Evolutionary conservation across 225 moss, liverwort and hornwort genomes (phyloP).

Genomic region (Rhytidiadelphus loreus): DNA sequence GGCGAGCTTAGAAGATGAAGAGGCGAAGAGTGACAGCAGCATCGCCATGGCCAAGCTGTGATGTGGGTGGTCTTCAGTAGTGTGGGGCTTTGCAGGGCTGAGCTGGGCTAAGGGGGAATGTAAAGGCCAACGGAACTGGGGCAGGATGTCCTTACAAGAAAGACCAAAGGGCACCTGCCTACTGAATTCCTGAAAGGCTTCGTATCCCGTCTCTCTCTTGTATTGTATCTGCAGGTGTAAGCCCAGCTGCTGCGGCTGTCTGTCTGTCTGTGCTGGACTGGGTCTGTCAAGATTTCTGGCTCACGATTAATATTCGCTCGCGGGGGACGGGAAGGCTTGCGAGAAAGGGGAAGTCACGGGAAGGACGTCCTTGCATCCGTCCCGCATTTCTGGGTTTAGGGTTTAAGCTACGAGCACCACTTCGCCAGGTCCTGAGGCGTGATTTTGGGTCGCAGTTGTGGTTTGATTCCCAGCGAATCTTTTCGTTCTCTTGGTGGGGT

Average conservation of each 20-base stretch:
- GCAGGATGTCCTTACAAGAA: not conserved
- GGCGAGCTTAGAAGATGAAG: not conserved
- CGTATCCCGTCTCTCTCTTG: not conserved
- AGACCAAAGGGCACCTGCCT: not conserved
- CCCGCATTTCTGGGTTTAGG: not conserved
- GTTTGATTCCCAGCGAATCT: not conserved
- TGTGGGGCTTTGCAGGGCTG: not conserved
- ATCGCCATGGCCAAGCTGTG: slow-evolving; percentile 9
- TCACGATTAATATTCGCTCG: not conserved
- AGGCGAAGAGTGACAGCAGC: not conserved
- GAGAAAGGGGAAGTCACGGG: too few relatives aligned
- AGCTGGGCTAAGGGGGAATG: not conserved
- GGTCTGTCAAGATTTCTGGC: not conserved
- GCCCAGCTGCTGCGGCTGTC: not conserved
- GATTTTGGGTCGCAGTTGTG: not conserved
- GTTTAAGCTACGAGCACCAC: not conserved
- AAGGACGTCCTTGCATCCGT: not conserved
- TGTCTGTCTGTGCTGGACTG: not conserved
- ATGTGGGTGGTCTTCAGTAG: not conserved
- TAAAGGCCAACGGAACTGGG: slow-evolving; percentile 15
- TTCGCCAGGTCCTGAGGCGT: not conserved
- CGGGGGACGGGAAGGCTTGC: not conserved
- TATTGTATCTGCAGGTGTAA: not conserved
- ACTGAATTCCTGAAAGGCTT: not conserved
- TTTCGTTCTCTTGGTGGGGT: not conserved